Evolutionary conservation across 345 rosid species (phyloP).

Genomic region (Orychophragmus violaceus): DNA sequence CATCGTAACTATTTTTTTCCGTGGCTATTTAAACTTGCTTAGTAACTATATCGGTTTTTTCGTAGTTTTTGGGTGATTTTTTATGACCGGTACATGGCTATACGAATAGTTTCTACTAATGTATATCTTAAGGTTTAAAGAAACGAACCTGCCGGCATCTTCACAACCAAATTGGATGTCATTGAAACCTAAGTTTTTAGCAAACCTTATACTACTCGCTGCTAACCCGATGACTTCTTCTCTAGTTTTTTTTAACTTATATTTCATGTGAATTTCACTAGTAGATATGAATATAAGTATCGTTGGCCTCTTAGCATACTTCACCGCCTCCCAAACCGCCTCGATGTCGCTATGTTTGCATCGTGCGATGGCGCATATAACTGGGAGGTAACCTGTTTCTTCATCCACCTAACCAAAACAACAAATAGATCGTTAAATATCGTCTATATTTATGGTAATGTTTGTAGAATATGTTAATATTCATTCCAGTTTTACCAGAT

Average conservation of each 20-base stretch:
- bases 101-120: too few species aligned
- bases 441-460: too few species aligned
- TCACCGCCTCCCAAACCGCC: constrained; percentile 79
- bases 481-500: background rate
- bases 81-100: too few species aligned
- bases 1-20: too few species aligned
- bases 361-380: constrained; percentile 74
- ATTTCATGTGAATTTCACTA: constrained; percentile 75
- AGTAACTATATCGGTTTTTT: too few species aligned
- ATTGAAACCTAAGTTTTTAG: constrained; percentile 66
- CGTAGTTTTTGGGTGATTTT: too few species aligned
- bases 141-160: constrained; percentile 73
- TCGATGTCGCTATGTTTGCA: constrained; percentile 58
- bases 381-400: constrained; percentile 68
- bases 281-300: constrained; percentile 78
- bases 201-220: constrained; percentile 46
- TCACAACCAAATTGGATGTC: constrained; percentile 83
- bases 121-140: background rate
- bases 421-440: too few species aligned
- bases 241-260: constrained; percentile 66
- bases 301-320: constrained; percentile 68
- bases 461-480: too few species aligned
- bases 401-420: too few species aligned
- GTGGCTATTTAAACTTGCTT: too few species aligned
- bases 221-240: constrained; percentile 69